phyloP scores from a whole-genome alignment of 148 eudicot genomes.

The Bassia scoparia region DNA sequence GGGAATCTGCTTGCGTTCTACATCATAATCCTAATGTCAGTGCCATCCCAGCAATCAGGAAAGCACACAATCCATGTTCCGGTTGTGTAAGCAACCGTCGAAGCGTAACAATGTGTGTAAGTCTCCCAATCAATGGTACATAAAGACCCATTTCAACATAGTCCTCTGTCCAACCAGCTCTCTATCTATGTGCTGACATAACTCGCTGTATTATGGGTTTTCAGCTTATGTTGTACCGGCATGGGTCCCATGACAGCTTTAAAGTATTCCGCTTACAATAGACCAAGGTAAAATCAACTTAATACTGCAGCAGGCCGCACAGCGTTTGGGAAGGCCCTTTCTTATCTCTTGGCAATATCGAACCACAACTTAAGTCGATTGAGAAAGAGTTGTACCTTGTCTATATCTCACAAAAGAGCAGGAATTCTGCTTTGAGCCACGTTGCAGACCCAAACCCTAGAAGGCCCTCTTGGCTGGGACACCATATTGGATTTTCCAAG shows the following conservation, averaged over 20 bases:
- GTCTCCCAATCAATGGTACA: slow-evolving; percentile 27
- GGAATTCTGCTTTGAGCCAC: slow-evolving; percentile 73
- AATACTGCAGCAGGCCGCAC: slow-evolving; percentile 92
- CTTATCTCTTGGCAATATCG: slow-evolving; percentile 64
- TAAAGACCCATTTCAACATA: not conserved
- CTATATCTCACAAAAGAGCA: slow-evolving; percentile 61
- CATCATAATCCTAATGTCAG: slow-evolving; percentile 74
- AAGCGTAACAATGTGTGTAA: slow-evolving; percentile 87
- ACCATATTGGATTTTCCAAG: slow-evolving; percentile 72
- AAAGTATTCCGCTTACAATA: slow-evolving; percentile 87
- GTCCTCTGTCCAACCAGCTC: not conserved
- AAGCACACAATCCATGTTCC: slow-evolving; percentile 96
- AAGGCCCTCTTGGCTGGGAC: slow-evolving; percentile 59
- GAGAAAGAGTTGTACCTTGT: slow-evolving; percentile 61
- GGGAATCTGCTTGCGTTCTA: slow-evolving; percentile 84
- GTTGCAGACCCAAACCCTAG: slow-evolving; percentile 62
- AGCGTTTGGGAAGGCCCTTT: slow-evolving; percentile 90
- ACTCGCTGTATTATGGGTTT: slow-evolving; percentile 19
- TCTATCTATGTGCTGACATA: slow-evolving; percentile 18
- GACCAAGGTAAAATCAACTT: slow-evolving; percentile 89
- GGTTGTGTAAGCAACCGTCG: slow-evolving; percentile 88
- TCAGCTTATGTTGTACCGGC: slow-evolving; percentile 81
- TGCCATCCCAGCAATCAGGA: slow-evolving; percentile 72
- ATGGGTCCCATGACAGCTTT: slow-evolving; percentile 88
- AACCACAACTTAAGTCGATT: slow-evolving; percentile 55